A percentile compares a stretch with the other conserved stretches of the same genome.
phyloP scores from a whole-genome alignment of 116 monocot species.

The Posidonia oceanica region DNA sequence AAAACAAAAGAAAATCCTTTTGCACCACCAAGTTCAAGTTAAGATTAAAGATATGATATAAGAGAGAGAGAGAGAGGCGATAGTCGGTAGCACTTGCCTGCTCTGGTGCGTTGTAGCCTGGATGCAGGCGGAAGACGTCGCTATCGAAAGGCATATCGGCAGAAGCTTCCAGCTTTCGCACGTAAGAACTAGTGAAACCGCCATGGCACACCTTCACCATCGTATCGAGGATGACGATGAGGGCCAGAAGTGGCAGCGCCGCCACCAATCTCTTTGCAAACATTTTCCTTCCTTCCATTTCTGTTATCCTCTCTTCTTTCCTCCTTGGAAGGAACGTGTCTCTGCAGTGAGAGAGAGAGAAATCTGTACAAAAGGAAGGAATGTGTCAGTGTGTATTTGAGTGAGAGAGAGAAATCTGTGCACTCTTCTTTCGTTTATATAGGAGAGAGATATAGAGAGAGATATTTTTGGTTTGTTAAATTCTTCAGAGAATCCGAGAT shows the following conservation, averaged over 20 bases:
- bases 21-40: too few species aligned
- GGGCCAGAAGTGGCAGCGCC: neutral
- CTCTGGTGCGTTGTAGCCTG: slow-evolving; percentile 59
- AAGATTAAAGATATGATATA: too few species aligned
- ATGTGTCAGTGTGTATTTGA: neutral
- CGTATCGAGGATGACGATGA: neutral
- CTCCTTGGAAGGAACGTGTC: neutral
- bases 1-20: too few species aligned
- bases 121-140: slow-evolving; percentile 44
- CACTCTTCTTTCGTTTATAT: too few species aligned
- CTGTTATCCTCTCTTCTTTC: neutral
- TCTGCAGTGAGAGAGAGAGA: neutral
- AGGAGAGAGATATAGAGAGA: too few species aligned
- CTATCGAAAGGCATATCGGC: slow-evolving; percentile 53
- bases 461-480: too few species aligned
- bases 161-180: slow-evolving; percentile 21
- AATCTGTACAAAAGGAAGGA: too few species aligned
- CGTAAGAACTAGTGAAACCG: slow-evolving; percentile 46
- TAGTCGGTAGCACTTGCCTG: slow-evolving; percentile 24
- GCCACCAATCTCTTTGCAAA: neutral
- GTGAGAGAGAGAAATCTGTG: neutral
- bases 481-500: too few species aligned
- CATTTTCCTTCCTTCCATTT: neutral
- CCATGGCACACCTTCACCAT: slow-evolving; percentile 7
- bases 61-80: neutral